Conservation (phyloP, 208 protist species). For the Trypanosoma cruzi region DNA sequence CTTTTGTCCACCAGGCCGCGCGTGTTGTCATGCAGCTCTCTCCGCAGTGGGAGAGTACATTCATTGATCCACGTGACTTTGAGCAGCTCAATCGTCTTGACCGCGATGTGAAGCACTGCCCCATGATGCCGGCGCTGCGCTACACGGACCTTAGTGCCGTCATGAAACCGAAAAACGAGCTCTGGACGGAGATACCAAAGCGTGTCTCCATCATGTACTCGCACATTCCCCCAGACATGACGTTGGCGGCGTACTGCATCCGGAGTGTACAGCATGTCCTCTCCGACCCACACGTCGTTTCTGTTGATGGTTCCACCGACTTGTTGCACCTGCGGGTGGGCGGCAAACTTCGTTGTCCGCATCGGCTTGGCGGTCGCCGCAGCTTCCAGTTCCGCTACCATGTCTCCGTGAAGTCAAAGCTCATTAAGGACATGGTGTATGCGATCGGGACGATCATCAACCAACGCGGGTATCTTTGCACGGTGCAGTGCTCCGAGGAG, state of each 20-base stretch:
- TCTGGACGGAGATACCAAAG: constrained; percentile 80
- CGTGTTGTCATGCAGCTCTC: constrained; percentile 67
- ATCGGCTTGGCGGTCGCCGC: constrained; percentile 57
- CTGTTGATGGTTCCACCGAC: constrained; percentile 69
- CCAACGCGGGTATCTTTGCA: constrained; percentile 78
- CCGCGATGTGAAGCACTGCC: constrained; percentile 55
- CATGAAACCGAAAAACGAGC: constrained; percentile 35
- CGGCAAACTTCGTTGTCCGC: constrained; percentile 59
- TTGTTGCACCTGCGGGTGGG: constrained; percentile 58
- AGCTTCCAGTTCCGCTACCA: constrained; percentile 77
- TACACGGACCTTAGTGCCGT: constrained; percentile 71
- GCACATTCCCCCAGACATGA: constrained; percentile 63
- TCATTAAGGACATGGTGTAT: constrained; percentile 65
- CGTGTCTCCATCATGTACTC: constrained; percentile 77
- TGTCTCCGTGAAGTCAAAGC: constrained; percentile 51
- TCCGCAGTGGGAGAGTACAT: constrained; percentile 78
- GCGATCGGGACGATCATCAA: constrained; percentile 71
- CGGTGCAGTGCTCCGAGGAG: constrained; percentile 61
- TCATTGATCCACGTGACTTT: constrained; percentile 79
- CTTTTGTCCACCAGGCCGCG: constrained; percentile 67
- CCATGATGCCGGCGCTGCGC: constrained; percentile 52
- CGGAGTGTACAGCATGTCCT: constrained; percentile 77
- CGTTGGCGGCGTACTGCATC: constrained; percentile 67
- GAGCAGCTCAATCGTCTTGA: constrained; percentile 47
- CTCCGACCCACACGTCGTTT: constrained; percentile 61